Evolutionary conservation across 805 yeast genomes (phyloP), one percentile per base, ranked within the genome.

Genomic region (Naumovozyma dairenensis): DNA sequence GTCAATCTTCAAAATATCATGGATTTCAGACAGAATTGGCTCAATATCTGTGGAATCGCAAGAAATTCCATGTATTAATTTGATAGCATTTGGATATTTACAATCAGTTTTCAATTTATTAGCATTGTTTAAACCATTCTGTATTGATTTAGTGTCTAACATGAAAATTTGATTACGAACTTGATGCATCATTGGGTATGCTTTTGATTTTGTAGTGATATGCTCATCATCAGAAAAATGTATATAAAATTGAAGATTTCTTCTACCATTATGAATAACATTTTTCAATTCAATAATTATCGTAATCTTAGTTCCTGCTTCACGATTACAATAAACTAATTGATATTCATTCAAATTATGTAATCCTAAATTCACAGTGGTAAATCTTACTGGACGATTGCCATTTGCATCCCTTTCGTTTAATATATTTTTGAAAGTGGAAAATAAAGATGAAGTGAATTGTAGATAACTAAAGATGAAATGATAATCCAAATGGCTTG

Each of bases 391-490:
- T 5, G 22, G 9, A n/a, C 33, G 13, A 9, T 33, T 22, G 3
- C 15, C 27, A 21, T 30, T 22, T 22, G 29, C 25, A 26, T 35
- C 20, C 14, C 36, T 36, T 21, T 44, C 43, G 12, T 34, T 29
- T 6, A 44, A 24, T 5, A 55, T 44, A 8, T 32, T 28, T 28
- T 45, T 41, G 5, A 52, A 28, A 5, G 51, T 41, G 3, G 43
- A 34, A 35, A 56, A 56, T 7, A 56, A 36, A 0, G 53, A 43
- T 9, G 57, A 53, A 1, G 63, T 57, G 33, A 57, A 57, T 29
- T 55, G 60, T 29, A 56, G 33, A 33, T 57, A 57, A 36, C 54
- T 51, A 46, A 58, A 58, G 15, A 56, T 49, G 28, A 53, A 53
- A 37, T 55, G 57, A 34, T 55, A 54, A 38, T 52, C 55, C 39